phyloP scores from a whole-genome alignment of 805 yeast genomes.

The Wickerhamiella shivajii region DNA sequence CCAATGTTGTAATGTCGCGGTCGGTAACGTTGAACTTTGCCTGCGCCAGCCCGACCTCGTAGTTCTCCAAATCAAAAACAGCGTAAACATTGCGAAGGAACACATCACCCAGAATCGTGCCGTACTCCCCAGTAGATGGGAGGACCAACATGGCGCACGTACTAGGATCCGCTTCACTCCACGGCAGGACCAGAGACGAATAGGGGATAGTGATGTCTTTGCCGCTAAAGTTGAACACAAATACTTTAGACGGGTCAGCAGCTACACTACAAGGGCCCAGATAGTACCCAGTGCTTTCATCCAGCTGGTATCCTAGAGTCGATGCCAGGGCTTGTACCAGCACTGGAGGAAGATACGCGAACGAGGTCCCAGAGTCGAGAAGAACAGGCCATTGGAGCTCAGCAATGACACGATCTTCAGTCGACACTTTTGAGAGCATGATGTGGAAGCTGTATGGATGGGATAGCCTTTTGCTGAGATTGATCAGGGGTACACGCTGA shows the following conservation, averaged over 20 bases:
- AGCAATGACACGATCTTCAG: neutral
- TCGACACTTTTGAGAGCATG: constrained; percentile 10
- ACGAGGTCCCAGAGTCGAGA: constrained; percentile 45
- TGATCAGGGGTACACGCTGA: constrained; percentile 18
- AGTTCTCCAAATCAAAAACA: constrained; percentile 52
- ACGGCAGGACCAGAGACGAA: constrained; percentile 15
- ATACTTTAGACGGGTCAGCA: constrained; percentile 26
- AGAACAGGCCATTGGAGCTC: constrained; percentile 25
- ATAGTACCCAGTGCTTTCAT: constrained; percentile 25
- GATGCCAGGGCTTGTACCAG: constrained; percentile 20
- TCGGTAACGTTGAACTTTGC: constrained; percentile 23
- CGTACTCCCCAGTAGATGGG: constrained; percentile 20
- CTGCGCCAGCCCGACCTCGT: constrained; percentile 43
- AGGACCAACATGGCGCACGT: constrained; percentile 16
- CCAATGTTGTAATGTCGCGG: constrained; percentile 15
- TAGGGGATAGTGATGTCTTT: constrained; percentile 17
- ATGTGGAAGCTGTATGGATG: constrained; percentile 10
- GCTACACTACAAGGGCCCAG: constrained; percentile 20
- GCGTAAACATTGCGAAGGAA: constrained; percentile 53
- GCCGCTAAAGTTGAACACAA: constrained; percentile 19
- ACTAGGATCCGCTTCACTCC: constrained; percentile 25
- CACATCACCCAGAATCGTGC: constrained; percentile 46
- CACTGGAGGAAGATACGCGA: constrained; percentile 33
- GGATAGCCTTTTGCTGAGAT: constrained; percentile 5
- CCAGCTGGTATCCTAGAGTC: constrained; percentile 29